Percentiles rank a stretch among this genome's conserved stretches.
Conservation (phyloP, 202 grass and related monocot genomes). For the Eragrostis tef region DNA sequence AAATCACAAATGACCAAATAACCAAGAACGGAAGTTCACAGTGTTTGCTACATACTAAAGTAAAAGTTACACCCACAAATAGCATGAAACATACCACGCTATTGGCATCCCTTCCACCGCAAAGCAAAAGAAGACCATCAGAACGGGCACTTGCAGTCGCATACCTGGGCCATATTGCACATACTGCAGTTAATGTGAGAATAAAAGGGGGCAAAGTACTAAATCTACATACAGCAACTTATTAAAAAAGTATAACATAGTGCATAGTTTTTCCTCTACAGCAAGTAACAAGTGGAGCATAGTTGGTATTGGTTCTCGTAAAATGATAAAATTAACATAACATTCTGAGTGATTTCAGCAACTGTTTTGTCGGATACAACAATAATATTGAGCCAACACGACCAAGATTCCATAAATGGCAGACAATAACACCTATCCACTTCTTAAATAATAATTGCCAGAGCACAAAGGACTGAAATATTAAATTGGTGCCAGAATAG, state of each 20-base stretch:
- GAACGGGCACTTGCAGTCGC: conserved; percentile 97
- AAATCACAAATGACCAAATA: conserved; percentile 19
- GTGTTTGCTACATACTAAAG: conserved; percentile 11
- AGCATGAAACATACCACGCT: conserved; percentile 78
- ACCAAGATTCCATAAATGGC: conserved; percentile 32
- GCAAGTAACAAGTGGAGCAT: conserved; percentile 25
- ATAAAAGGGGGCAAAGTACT: conserved; percentile 29
- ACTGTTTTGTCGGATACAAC: conserved; percentile 28
- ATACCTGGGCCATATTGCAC: conserved; percentile 67
- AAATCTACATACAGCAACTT: conserved; percentile 40
- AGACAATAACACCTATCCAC: not conserved
- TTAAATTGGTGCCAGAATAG: conserved; percentile 22
- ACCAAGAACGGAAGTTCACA: not conserved
- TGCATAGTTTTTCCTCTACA: not conserved
- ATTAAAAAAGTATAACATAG: conserved; percentile 22
- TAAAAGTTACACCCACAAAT: conserved; percentile 13
- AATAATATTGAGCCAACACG: conserved; percentile 15
- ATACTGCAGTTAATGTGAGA: conserved; percentile 35
- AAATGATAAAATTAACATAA: conserved; percentile 27
- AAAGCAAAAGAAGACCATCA: conserved; percentile 96
- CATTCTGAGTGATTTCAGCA: conserved; percentile 2
- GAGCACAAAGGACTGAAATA: conserved; percentile 19
- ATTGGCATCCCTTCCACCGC: conserved; percentile 96
- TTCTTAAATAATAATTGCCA: not conserved
- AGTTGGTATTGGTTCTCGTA: not conserved